phyloP scores from a whole-genome alignment of 768 basidiomycete genomes.

The Dentipellis sp. region DNA sequence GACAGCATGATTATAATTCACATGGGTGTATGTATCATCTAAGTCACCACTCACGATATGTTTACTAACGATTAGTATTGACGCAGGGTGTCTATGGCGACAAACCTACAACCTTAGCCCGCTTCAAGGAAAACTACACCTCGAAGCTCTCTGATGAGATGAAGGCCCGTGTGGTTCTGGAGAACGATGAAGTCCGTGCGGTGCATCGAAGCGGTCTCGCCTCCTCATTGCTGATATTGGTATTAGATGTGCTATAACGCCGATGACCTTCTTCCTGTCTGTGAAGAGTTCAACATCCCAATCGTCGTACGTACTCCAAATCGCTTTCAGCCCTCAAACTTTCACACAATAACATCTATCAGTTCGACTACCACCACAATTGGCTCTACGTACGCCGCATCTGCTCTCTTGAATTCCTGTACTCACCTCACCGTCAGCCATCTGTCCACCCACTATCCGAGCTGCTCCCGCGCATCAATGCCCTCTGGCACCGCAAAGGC shows the following conservation, averaged over 20 bases:
- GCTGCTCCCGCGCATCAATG: conserved; percentile 69
- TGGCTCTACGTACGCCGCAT: conserved; percentile 40
- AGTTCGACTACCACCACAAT: conserved; percentile 76
- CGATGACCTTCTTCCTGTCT: conserved; percentile 80
- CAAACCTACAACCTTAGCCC: conserved; percentile 57
- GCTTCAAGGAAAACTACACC: conserved; percentile 65
- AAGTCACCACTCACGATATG: conserved; percentile 12
- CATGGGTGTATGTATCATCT: conserved; percentile 45
- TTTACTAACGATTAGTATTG: not conserved
- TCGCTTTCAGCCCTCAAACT: conserved; percentile 45
- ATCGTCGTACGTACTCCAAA: conserved; percentile 30
- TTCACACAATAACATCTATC: conserved; percentile 23
- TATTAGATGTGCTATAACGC: conserved; percentile 73
- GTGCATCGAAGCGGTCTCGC: not conserved
- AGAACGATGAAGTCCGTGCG: conserved; percentile 78
- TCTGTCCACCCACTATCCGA: conserved; percentile 39
- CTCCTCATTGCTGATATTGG: not conserved
- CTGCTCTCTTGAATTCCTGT: conserved; percentile 26
- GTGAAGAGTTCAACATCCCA: conserved; percentile 67
- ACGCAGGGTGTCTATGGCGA: conserved; percentile 70
- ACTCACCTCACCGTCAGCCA: conserved; percentile 12
- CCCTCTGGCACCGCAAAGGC: conserved; percentile 64
- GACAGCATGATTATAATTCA: conserved; percentile 89
- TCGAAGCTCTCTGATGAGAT: conserved; percentile 51
- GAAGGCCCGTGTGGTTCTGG: conserved; percentile 71